Evolutionary conservation across 257 asterid species (phyloP).

Genomic region (Galeopsis tetrahit): DNA sequence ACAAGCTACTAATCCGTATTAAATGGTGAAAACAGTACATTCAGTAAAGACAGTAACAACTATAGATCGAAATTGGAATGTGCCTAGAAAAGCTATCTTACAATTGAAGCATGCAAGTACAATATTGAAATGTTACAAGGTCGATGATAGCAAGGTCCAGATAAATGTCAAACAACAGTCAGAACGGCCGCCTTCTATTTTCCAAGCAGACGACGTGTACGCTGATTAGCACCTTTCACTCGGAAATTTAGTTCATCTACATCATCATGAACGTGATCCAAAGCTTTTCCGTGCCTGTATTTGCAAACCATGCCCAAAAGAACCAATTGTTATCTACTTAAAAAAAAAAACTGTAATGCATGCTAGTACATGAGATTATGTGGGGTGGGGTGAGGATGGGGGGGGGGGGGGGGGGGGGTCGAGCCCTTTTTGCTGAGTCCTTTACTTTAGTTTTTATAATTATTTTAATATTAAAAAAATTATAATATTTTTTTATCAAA

Average conservation of each 20-base stretch:
- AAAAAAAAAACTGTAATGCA: too few species aligned
- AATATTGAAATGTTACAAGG: slow-evolving; percentile 19
- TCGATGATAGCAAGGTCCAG: slow-evolving; percentile 1
- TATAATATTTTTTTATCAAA: too few species aligned
- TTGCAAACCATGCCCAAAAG: slow-evolving; percentile 17
- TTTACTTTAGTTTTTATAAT: too few species aligned
- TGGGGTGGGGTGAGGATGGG: too few species aligned
- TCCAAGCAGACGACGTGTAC: slow-evolving; percentile 64
- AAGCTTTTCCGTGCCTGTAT: slow-evolving; percentile 64
- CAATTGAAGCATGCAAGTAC: slow-evolving; percentile 16
- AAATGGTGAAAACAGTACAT: neutral
- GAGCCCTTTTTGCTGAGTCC: too few species aligned
- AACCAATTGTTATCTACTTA: neutral
- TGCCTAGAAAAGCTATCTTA: neutral
- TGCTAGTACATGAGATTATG: too few species aligned
- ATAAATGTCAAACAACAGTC: neutral
- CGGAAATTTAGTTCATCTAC: slow-evolving; percentile 68
- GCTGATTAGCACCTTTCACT: slow-evolving; percentile 61
- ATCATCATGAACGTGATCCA: slow-evolving; percentile 62
- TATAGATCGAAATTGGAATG: neutral
- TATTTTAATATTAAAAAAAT: too few species aligned
- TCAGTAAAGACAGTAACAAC: neutral
- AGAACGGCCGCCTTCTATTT: slow-evolving; percentile 38
- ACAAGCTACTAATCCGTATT: neutral
- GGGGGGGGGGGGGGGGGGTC: too few species aligned